Base-by-base conservation (phyloP, 192 early-diverging fungal genomes). In the Gonapodya prolifera region DNA sequence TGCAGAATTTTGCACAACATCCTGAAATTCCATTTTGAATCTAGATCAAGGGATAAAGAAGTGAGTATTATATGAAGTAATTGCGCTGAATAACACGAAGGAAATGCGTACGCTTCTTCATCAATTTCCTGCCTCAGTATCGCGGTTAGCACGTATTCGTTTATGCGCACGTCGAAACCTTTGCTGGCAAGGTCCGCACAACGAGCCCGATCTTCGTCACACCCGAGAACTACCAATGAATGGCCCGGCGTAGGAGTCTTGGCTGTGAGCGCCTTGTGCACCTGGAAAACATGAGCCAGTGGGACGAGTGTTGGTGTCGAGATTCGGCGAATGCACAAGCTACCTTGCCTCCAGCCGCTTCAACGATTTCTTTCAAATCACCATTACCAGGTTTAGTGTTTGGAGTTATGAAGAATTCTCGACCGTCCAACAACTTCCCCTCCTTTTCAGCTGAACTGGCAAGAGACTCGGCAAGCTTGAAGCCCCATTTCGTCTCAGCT, bases 301-400 rank as follows among this genome's bases (percentile, higher is more conserved):
- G 45, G 45, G 45, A 23, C 23, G 45, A 8, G 45, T 8, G 45
- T 61, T 8, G 23, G 45, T 23, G 45, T 61, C 8, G 23, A 61
- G 45, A 16, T 61, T 16, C 23, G 45, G 45, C 45, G 45, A 61
- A 61, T 61, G 8, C 23, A 8, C 23, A 8, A 23, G 23, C 45
- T 61, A 73, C 71, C 71, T 73, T 73, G 16, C 71, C 71, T 18
- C 71, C 71, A 32, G 71, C 71, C 2, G 18, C 16, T 73, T 73
- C 71, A 8, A 73, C 32, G 71, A 73, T 73, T 32, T 73, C 18
- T 13, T 73, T 73, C 8, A 73, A 13, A 32, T 73, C 71, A 16
- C 32, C 71, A 73, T 18, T 29, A 8, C 71, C 71, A 73, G 32
- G 71, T 32, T 73, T 18, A 13, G 31, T 29, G 71, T 32, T 32